Evolutionary conservation across 306 rosid genomes (phyloP).

Genomic region (Lathyrus aphaca): DNA sequence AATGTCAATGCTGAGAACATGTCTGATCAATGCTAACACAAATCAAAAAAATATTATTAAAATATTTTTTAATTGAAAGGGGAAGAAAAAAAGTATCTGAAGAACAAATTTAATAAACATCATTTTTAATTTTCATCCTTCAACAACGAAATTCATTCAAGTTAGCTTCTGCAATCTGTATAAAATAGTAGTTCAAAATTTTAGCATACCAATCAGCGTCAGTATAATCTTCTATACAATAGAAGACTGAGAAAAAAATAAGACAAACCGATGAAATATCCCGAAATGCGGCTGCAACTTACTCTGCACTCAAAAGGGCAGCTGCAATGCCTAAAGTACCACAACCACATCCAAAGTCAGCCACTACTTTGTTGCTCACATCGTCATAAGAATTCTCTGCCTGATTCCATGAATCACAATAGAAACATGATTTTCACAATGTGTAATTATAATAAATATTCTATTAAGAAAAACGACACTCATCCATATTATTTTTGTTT

Average conservation of each 20-base stretch:
- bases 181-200: constrained; percentile 26
- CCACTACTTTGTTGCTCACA: constrained; percentile 80
- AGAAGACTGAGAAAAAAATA: constrained; percentile 20
- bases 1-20: constrained; percentile 82
- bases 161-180: background rate
- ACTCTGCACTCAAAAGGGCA: constrained; percentile 84
- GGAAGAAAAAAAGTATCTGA: background rate
- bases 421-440: constrained; percentile 36
- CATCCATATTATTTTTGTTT: background rate
- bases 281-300: constrained; percentile 43
- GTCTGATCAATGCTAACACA: constrained; percentile 66
- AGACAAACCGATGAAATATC: constrained; percentile 5
- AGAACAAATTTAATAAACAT: constrained; percentile 4
- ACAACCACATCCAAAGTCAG: constrained; percentile 96
- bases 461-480: constrained; percentile 1
- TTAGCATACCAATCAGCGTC: background rate
- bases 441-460: constrained; percentile 17
- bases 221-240: background rate
- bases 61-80: background rate
- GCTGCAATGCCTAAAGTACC: constrained; percentile 92
- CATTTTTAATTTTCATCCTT: too few species aligned
- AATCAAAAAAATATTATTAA: constrained; percentile 39
- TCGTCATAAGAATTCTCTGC: constrained; percentile 95
- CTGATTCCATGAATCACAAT: constrained; percentile 46
- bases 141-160: constrained; percentile 1